These are phyloP conservation scores for Tephrocybe sp. DNA, from an alignment of 768 basidiomycete genomes.

Conservation along the genomic window DNA sequence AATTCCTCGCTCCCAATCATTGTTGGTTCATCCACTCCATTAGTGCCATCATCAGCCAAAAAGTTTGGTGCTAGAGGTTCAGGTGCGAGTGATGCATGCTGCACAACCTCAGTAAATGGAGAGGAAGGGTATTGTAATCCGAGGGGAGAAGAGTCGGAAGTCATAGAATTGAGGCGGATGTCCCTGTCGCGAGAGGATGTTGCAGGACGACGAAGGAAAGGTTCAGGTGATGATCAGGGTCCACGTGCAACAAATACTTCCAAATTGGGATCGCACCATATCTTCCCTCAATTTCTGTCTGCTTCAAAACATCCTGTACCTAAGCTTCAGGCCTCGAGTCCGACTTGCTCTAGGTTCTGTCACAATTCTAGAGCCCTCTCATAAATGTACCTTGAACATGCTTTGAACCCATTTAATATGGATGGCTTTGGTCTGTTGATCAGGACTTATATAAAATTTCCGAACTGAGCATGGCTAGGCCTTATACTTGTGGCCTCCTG, in stretches of 20 bases:
- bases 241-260: conserved; percentile 1
- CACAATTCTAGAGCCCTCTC: too few relatives aligned
- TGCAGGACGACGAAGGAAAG: background rate
- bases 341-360: too few relatives aligned
- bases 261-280: background rate
- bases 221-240: conserved; percentile 4
- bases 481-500: too few relatives aligned
- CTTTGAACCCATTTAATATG: too few relatives aligned
- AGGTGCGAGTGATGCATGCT: conserved; percentile 1
- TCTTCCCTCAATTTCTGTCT: too few relatives aligned
- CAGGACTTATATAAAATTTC: too few relatives aligned
- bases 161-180: conserved; percentile 26
- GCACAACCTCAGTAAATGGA: background rate
- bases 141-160: conserved; percentile 10
- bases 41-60: background rate
- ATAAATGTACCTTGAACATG: too few relatives aligned
- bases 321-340: too few relatives aligned
- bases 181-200: background rate
- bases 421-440: too few relatives aligned
- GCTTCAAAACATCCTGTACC: too few relatives aligned
- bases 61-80: background rate
- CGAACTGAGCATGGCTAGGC: too few relatives aligned
- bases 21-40: conserved; percentile 21
- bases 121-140: background rate
- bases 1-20: conserved; percentile 22